Evolutionary conservation across 768 basidiomycete species (phyloP).

Genomic region (Lentinula lateritia): DNA sequence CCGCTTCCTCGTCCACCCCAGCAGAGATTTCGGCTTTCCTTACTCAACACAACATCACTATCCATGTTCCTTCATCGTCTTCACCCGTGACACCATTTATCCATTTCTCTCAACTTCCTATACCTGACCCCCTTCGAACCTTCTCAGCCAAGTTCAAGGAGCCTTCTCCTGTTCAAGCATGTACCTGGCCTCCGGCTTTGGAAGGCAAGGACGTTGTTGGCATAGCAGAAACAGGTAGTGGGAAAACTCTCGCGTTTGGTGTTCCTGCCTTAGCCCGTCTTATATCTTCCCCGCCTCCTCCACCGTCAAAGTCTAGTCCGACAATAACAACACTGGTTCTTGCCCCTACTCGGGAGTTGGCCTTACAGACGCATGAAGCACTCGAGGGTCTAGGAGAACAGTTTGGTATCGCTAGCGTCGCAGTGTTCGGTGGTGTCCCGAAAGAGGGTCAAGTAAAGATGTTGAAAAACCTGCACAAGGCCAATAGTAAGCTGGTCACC

Average conservation of each 20-base stretch:
- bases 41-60: constrained; percentile 64
- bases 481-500: constrained; percentile 38
- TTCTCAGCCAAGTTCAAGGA: constrained; percentile 65
- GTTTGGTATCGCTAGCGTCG: constrained; percentile 75
- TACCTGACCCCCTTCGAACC: constrained; percentile 59
- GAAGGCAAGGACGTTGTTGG: constrained; percentile 85
- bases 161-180: constrained; percentile 94
- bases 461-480: constrained; percentile 49
- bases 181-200: constrained; percentile 88
- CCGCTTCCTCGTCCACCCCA: constrained; percentile 19
- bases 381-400: constrained; percentile 68
- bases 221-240: constrained; percentile 96
- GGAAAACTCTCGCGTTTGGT: constrained; percentile 95
- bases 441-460: constrained; percentile 78
- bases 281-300: constrained; percentile 29
- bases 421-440: constrained; percentile 92
- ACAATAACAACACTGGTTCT: constrained; percentile 70
- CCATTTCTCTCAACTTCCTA: constrained; percentile 66
- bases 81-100: constrained; percentile 58
- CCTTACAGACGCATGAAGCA: constrained; percentile 89
- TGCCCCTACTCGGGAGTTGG: constrained; percentile 94
- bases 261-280: constrained; percentile 80
- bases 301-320: constrained; percentile 23
- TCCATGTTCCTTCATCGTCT: constrained; percentile 47
- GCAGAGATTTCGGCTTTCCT: constrained; percentile 61